Base-by-base conservation (phyloP, 305 asterid genomes). In the Fraxinus xanthoxyloides region DNA sequence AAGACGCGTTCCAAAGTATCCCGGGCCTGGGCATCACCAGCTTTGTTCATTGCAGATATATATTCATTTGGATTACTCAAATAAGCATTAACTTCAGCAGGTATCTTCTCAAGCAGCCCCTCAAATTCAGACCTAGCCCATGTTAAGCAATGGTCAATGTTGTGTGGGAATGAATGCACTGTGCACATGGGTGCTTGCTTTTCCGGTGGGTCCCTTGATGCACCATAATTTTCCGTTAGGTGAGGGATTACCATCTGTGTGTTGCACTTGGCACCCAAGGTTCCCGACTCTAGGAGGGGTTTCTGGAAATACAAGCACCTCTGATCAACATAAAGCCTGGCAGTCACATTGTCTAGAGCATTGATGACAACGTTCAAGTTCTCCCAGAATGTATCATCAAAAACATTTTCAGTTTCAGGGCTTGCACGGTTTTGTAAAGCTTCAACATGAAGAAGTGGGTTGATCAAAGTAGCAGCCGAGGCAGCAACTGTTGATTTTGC, bases 111-210 rank as follows among this genome's bases (percentile, higher is more conserved):
- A 63, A 87, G 84, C 83, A 87, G 80, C 40, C 88, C 88, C 77
- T 87, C 90, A 72, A 87, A 87, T 59, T 87, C 90, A 61, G 90
- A 85, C 40, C 88, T 78, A 3, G 90, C 90, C 90, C 90, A 87
- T 15, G 88, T 85, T 84, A 87, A 76, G 81, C 90, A 87, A 79
- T 87, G 90, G 67, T 87, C 87, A 65, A 87, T 85, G 46, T 87
- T 85, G 78, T 87, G 90, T 7, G 90, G 90, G 85, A 87, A 87
- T 6, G 88, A 87, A 78, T 87, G 87, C 65, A 87, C 88, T 2
- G 90, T 87, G 80, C 88, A 83, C 90, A 85, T 85, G 12, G 88
- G 88, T 56, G 90, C 90, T 79, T 87, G 87, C 77, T 83, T 87
- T 48, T 87, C 90, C 34, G 88, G 88, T 46, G 90, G 90, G 38